Evolutionary conservation across 2,329 filamentous ascomycete species (phyloP).

Genomic region (Pseudonectria buxi): DNA sequence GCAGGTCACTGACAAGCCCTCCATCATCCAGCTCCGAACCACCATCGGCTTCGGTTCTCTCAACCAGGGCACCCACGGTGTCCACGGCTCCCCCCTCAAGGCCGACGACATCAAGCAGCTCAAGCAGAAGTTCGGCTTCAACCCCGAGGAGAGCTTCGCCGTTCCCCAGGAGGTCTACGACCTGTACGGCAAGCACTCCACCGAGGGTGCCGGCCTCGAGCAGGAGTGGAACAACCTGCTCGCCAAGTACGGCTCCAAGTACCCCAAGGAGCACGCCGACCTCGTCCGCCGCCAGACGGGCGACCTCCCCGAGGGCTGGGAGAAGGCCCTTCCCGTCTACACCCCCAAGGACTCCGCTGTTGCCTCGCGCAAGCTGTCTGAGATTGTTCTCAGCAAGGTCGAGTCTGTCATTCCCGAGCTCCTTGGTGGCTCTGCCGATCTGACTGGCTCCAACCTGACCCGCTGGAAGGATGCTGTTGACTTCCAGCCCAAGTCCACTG

Average conservation of each 20-base stretch:
- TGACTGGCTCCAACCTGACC: constrained; percentile 98
- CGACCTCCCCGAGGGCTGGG: constrained; percentile 91
- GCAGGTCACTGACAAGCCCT: constrained; percentile 90
- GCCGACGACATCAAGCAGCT: constrained; percentile 87
- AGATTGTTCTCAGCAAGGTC: constrained; percentile 85
- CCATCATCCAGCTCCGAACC: constrained; percentile 92
- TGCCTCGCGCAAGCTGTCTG: constrained; percentile 93
- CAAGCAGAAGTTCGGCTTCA: constrained; percentile 93
- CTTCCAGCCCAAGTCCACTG: constrained; percentile 85
- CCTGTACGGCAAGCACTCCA: constrained; percentile 74
- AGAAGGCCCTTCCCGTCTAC: constrained; percentile 88
- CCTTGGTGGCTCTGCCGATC: constrained; percentile 89
- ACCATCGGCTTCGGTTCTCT: constrained; percentile 95
- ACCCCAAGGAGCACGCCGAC: constrained; percentile 74
- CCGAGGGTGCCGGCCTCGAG: constrained; percentile 82
- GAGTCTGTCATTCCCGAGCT: constrained; percentile 80
- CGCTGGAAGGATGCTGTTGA: constrained; percentile 95
- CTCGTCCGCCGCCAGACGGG: constrained; percentile 72
- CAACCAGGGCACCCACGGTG: constrained; percentile 87
- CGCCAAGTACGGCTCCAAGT: constrained; percentile 73
- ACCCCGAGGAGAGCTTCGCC: constrained; percentile 86
- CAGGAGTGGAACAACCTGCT: constrained; percentile 93
- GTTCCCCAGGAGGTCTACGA: constrained; percentile 96
- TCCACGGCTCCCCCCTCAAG: constrained; percentile 95
- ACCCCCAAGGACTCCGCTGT: constrained; percentile 76